Evolutionary conservation across 371 early-diverging fungal genomes (phyloP).

Genomic region (Mortierella sp.): DNA sequence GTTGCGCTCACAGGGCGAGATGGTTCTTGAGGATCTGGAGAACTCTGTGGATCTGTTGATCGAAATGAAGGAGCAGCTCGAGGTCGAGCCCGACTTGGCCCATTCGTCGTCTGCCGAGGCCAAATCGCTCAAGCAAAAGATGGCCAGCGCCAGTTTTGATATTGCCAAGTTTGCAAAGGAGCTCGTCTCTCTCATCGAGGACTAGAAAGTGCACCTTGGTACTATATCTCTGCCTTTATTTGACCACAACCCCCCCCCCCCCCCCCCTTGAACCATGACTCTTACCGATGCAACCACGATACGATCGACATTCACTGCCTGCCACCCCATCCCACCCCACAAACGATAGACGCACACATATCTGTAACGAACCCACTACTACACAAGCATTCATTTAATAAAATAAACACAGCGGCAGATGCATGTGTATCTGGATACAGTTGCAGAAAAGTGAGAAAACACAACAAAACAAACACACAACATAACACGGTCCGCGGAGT

Average conservation of each 20-base stretch:
- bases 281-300: not conserved
- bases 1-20: slow-evolving; percentile 60
- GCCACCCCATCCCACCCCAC: not conserved
- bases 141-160: slow-evolving; percentile 91
- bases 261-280: not conserved
- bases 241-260: not conserved
- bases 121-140: slow-evolving; percentile 82
- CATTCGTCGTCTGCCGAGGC: slow-evolving; percentile 62
- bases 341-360: not conserved
- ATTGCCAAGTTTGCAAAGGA: slow-evolving; percentile 91
- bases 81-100: slow-evolving; percentile 44
- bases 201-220: too few species aligned
- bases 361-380: not conserved
- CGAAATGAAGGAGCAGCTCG: slow-evolving; percentile 69
- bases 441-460: too few species aligned
- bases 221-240: too few species aligned
- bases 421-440: too few species aligned
- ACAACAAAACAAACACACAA: too few species aligned
- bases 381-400: slow-evolving; percentile 5
- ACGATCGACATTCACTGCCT: not conserved
- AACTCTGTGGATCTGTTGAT: slow-evolving; percentile 76
- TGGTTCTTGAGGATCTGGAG: slow-evolving; percentile 79
- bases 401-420: too few species aligned
- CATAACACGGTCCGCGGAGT: too few species aligned
- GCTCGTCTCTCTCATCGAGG: slow-evolving; percentile 68